Evolutionary conservation across 306 rosid genomes (phyloP).

Genomic region (Gleditsia sinensis): DNA sequence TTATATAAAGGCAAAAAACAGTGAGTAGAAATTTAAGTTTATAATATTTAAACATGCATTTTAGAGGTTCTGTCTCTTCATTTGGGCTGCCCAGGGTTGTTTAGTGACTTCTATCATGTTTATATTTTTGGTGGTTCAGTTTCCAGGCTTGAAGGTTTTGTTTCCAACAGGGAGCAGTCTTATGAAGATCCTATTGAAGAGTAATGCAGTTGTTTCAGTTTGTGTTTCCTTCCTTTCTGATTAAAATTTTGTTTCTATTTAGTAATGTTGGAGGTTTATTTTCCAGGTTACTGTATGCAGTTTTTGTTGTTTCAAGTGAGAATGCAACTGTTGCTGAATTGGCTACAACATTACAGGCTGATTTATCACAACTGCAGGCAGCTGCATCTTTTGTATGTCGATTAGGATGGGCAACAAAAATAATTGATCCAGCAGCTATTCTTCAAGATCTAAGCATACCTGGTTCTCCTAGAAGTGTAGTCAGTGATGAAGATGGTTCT

Average conservation of each 20-base stretch:
- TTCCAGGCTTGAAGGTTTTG: conserved; percentile 98
- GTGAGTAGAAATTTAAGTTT: not conserved
- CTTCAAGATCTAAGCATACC: conserved; percentile 71
- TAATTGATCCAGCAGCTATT: conserved; percentile 83
- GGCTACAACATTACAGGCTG: conserved; percentile 94
- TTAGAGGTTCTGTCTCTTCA: not conserved
- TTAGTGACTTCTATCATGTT: conserved; percentile 32
- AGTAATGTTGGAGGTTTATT: conserved; percentile 23
- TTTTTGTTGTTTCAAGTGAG: conserved; percentile 98
- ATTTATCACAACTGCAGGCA: conserved; percentile 89
- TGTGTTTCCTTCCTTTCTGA: conserved; percentile 7
- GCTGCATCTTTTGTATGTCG: conserved; percentile 98
- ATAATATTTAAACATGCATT: not conserved
- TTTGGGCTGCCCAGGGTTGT: not conserved
- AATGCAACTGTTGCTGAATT: conserved; percentile 95
- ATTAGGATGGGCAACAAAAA: conserved; percentile 97
- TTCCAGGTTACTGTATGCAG: conserved; percentile 91
- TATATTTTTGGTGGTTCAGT: conserved; percentile 59
- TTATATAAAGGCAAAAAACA: no score
- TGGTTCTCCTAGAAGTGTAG: conserved; percentile 70
- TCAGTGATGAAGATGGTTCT: conserved; percentile 71
- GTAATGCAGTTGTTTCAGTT: conserved; percentile 58
- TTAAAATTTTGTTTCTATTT: conserved; percentile 26
- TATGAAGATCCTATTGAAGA: conserved; percentile 99
- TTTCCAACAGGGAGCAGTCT: conserved; percentile 99